These are phyloP conservation scores for Neurospora tetrasperma DNA, from an alignment of 495 filamentous ascomycete genomes.

Conservation along the genomic window DNA sequence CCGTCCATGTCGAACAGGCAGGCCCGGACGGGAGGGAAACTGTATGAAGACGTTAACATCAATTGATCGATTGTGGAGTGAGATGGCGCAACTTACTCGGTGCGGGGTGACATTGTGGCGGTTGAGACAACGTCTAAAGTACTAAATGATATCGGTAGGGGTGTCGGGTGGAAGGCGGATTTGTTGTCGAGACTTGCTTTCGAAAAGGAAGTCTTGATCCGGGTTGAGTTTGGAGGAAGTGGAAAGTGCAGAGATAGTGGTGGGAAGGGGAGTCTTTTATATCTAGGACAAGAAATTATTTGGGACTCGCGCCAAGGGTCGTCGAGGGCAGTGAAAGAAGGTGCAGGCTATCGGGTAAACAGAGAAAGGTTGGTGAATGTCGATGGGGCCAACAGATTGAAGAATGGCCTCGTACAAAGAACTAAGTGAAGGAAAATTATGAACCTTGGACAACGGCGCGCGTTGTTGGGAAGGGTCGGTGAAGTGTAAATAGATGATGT, in stretches of 20 bases:
- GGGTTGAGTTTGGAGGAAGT: neutral
- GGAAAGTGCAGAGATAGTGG: neutral
- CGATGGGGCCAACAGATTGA: neutral
- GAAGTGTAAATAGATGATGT: neutral
- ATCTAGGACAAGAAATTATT: neutral
- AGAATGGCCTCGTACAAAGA: neutral
- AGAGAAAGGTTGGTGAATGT: neutral
- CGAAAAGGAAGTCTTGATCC: neutral
- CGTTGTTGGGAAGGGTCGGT: neutral
- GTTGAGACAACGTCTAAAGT: neutral
- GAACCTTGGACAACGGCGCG: neutral
- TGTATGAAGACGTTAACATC: slow-evolving; percentile 16
- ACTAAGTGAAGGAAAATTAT: neutral
- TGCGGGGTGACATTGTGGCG: slow-evolving; percentile 28
- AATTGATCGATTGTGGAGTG: slow-evolving; percentile 7
- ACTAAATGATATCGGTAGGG: neutral
- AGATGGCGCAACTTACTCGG: slow-evolving; percentile 25
- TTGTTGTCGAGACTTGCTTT: neutral
- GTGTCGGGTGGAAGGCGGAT: neutral
- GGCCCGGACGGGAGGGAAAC: slow-evolving; percentile 70
- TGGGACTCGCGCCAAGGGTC: neutral
- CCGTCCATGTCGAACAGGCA: slow-evolving; percentile 99
- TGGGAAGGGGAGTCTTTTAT: neutral
- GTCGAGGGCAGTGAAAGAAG: neutral
- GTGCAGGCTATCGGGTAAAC: neutral